Percentiles rank a stretch among this genome's conserved stretches.
Conservation (phyloP, 805 yeast species). For the Torulaspora franciscae region DNA sequence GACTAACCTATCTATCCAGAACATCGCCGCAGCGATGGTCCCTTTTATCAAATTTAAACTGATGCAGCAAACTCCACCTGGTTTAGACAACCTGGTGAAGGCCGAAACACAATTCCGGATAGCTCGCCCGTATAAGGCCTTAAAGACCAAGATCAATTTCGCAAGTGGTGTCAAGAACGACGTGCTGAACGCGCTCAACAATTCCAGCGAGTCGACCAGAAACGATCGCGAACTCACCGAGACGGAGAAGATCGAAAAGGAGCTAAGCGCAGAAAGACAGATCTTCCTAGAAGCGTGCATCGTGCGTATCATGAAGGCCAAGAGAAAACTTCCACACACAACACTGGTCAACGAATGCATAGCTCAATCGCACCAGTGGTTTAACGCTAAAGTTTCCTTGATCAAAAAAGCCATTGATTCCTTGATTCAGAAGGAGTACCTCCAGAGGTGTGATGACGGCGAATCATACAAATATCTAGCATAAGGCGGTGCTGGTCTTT, state of each 20-base stretch:
- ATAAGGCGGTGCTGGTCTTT: constrained; percentile 25
- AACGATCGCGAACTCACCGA: constrained; percentile 46
- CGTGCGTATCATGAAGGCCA: constrained; percentile 94
- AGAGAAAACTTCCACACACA: constrained; percentile 73
- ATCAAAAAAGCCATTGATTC: constrained; percentile 81
- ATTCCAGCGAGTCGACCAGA: constrained; percentile 13
- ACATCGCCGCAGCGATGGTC: constrained; percentile 67
- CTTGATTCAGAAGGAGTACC: constrained; percentile 79
- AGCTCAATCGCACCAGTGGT: constrained; percentile 73
- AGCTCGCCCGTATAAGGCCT: constrained; percentile 77
- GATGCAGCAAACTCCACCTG: constrained; percentile 60
- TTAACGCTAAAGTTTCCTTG: constrained; percentile 79
- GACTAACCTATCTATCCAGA: constrained; percentile 62
- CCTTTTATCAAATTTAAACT: constrained; percentile 79
- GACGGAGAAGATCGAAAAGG: constrained; percentile 63
- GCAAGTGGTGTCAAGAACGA: constrained; percentile 48
- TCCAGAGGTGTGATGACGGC: constrained; percentile 68
- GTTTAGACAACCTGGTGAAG: constrained; percentile 47
- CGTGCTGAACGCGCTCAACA: constrained; percentile 22
- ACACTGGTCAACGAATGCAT: constrained; percentile 82
- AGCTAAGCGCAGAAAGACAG: constrained; percentile 81
- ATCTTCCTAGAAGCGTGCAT: constrained; percentile 86
- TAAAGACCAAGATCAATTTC: constrained; percentile 80
- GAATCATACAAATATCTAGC: constrained; percentile 80
- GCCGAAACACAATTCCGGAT: constrained; percentile 61